Evolutionary conservation across 2,329 filamentous ascomycete species (phyloP).

Genomic region (Penicillium hesseltinei): DNA sequence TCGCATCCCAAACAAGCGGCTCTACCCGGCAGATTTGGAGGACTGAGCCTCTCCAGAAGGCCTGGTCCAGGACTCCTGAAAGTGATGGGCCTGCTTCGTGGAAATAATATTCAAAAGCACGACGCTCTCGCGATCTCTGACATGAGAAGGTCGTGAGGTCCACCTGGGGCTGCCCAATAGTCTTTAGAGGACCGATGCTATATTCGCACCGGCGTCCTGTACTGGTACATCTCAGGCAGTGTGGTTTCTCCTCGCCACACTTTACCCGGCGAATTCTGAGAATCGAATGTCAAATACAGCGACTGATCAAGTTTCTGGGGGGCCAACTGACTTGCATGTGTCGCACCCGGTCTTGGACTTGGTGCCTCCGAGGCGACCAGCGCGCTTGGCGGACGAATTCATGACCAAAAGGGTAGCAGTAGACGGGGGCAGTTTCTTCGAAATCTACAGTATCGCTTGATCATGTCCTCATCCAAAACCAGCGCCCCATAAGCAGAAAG

Average conservation of each 20-base stretch:
- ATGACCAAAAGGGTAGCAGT: not conserved
- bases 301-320: not conserved
- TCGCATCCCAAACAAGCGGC: slow-evolving; percentile 29
- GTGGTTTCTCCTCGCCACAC: slow-evolving; percentile 20
- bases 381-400: not conserved
- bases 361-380: slow-evolving; percentile 14
- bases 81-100: slow-evolving; percentile 24
- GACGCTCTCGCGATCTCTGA: slow-evolving; percentile 20
- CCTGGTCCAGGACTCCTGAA: slow-evolving; percentile 25
- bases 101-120: slow-evolving; percentile 31
- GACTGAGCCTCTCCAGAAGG: slow-evolving; percentile 29
- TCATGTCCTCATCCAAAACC: not conserved
- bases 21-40: slow-evolving; percentile 27
- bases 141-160: not conserved
- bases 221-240: slow-evolving; percentile 17
- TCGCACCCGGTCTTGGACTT: slow-evolving; percentile 24
- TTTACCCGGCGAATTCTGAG: slow-evolving; percentile 15
- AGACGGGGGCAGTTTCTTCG: not conserved
- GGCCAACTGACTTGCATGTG: slow-evolving; percentile 23
- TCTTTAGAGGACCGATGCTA: not conserved
- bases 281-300: not conserved
- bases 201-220: slow-evolving; percentile 21
- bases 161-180: not conserved
- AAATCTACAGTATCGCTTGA: not conserved
- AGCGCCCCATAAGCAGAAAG: not conserved